These are phyloP conservation scores for Tagetes erecta DNA, from an alignment of 129 eudicot genomes.

Conservation along the genomic window DNA sequence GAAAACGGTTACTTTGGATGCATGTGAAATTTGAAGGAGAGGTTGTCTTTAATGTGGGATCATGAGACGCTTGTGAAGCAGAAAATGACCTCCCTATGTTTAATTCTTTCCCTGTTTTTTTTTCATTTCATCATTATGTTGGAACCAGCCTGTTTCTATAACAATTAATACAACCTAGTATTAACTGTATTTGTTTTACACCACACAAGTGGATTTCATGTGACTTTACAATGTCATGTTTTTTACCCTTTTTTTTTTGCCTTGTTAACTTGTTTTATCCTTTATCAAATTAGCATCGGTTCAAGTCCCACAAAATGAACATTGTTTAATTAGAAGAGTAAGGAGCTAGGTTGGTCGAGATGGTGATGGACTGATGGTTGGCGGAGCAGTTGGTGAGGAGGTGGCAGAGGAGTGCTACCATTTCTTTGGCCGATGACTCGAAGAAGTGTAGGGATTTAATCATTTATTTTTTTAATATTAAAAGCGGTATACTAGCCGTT, in stretches of 20 bases:
- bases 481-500: no score
- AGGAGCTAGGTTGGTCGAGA: no score
- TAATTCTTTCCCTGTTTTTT: background rate
- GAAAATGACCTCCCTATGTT: background rate
- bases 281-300: no score
- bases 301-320: no score
- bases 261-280: no score
- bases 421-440: no score
- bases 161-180: background rate
- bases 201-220: slow-evolving; percentile 9
- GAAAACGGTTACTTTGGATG: background rate
- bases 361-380: no score
- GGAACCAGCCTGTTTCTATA: slow-evolving; percentile 4
- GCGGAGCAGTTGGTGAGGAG: no score
- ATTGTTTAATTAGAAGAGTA: no score
- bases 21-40: background rate
- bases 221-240: background rate
- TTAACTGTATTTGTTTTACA: background rate
- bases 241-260: background rate
- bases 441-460: no score
- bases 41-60: slow-evolving; percentile 2
- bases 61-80: slow-evolving; percentile 5
- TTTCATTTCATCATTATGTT: background rate
- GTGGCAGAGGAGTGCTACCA: no score
- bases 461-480: no score